These are phyloP conservation scores for Seiridium unicorne DNA, from an alignment of 2,329 filamentous ascomycete genomes.

Conservation along the genomic window DNA sequence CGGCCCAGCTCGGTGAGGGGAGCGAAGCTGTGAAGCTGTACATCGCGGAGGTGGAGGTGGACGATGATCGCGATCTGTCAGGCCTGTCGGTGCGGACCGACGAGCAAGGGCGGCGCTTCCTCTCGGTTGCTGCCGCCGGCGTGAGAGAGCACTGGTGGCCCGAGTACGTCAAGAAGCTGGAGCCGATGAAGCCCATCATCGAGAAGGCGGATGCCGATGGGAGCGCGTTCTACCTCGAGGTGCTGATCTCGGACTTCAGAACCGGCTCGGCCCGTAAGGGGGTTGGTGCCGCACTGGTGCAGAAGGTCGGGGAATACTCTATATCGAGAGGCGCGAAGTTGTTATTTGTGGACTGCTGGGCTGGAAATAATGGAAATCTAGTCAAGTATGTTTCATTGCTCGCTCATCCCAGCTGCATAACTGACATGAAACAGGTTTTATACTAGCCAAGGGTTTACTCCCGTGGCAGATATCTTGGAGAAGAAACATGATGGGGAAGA, in stretches of 20 bases:
- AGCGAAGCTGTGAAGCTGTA: constrained; percentile 11
- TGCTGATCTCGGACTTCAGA: constrained; percentile 15
- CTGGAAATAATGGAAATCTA: background rate
- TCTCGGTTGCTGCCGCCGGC: background rate
- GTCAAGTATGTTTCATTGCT: background rate
- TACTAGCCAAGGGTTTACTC: background rate
- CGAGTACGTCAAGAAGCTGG: background rate
- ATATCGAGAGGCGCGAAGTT: background rate
- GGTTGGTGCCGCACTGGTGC: background rate
- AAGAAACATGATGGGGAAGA: background rate
- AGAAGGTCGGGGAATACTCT: constrained; percentile 7
- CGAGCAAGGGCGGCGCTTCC: background rate
- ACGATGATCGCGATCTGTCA: background rate
- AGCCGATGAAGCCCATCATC: background rate
- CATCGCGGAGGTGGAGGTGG: constrained; percentile 10
- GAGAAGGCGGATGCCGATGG: constrained; percentile 9
- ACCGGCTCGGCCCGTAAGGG: constrained; percentile 10
- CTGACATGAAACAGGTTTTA: background rate
- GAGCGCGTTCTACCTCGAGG: constrained; percentile 12
- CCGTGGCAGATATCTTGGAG: background rate
- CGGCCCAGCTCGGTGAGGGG: constrained; percentile 8
- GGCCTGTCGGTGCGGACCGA: background rate
- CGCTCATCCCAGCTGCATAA: background rate
- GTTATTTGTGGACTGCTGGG: background rate
- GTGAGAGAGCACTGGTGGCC: background rate